These are phyloP conservation scores for Leavenworthia alabamica DNA, from an alignment of 345 rosid genomes.

Conservation along the genomic window DNA sequence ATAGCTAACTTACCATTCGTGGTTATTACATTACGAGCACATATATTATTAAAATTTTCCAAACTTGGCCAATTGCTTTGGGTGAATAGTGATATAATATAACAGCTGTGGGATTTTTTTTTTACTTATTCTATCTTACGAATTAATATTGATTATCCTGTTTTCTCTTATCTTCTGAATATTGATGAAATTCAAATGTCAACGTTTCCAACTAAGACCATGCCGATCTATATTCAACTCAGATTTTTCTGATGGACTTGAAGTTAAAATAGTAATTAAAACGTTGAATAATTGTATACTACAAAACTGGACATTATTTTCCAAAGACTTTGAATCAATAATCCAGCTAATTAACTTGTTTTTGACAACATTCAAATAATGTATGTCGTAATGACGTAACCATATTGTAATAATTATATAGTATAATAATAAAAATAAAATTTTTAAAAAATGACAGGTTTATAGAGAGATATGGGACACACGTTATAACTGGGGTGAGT, in stretches of 20 bases:
- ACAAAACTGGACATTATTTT: constrained; percentile 7
- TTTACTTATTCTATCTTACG: constrained; percentile 18
- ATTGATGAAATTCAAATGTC: constrained; percentile 7
- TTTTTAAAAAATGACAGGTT: constrained; percentile 46
- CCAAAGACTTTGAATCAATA: constrained; percentile 18
- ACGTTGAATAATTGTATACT: constrained; percentile 4
- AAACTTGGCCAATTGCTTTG: neutral
- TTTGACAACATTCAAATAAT: neutral
- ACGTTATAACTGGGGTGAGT: constrained; percentile 64
- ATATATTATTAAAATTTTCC: neutral
- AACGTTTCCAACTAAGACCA: constrained; percentile 27
- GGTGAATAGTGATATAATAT: constrained; percentile 7
- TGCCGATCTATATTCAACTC: neutral
- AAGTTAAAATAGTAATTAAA: neutral
- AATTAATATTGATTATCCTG: constrained; percentile 5
- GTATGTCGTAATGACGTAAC: neutral
- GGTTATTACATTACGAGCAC: neutral
- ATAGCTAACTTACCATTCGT: neutral
- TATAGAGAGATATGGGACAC: constrained; percentile 86
- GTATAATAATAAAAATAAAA: neutral
- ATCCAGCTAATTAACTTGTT: neutral
- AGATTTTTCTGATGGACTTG: neutral
- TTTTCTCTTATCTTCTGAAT: neutral
- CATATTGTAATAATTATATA: neutral
- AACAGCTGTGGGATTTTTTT: constrained; percentile 7